These are phyloP conservation scores for Dipsacomyces acuminosporus DNA, from an alignment of 371 early-diverging fungal species.

Conservation along the genomic window DNA sequence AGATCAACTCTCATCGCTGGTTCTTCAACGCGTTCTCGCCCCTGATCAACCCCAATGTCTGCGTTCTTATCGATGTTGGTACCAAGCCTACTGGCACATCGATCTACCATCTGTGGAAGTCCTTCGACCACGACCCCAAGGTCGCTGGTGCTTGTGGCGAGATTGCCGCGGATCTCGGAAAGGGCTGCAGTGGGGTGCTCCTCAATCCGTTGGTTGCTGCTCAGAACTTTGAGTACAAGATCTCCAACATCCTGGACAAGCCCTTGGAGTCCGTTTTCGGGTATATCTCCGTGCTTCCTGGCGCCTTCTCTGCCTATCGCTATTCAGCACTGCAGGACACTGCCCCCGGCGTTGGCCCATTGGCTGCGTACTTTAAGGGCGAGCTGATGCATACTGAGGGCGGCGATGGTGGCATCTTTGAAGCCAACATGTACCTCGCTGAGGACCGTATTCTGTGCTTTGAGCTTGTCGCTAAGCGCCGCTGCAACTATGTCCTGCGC, in stretches of 20 bases:
- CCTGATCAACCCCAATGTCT: constrained; percentile 78
- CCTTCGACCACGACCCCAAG: constrained; percentile 82
- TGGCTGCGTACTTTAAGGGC: constrained; percentile 89
- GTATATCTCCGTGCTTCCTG: constrained; percentile 94
- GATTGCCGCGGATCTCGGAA: constrained; percentile 82
- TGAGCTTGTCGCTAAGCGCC: constrained; percentile 75
- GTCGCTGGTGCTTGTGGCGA: constrained; percentile 96
- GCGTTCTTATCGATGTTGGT: constrained; percentile 89
- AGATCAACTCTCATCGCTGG: constrained; percentile 97
- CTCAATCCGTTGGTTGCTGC: constrained; percentile 85
- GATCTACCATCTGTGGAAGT: constrained; percentile 86
- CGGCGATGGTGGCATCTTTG: constrained; percentile 55
- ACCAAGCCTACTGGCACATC: constrained; percentile 80
- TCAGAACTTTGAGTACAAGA: constrained; percentile 96
- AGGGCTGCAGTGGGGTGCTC: constrained; percentile 59
- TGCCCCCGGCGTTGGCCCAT: constrained; percentile 63
- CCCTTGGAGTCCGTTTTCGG: constrained; percentile 95
- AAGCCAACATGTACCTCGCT: constrained; percentile 72
- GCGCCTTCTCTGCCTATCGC: constrained; percentile 96
- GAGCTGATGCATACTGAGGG: constrained; percentile 79
- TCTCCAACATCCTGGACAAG: constrained; percentile 96
- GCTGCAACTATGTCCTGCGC: constrained; percentile 65
- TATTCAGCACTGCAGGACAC: constrained; percentile 80
- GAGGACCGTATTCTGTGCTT: constrained; percentile 90
- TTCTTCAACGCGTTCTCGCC: constrained; percentile 91